These are phyloP conservation scores for Plantago ovata DNA, from an alignment of 257 asterid genomes.

Conservation along the genomic window DNA sequence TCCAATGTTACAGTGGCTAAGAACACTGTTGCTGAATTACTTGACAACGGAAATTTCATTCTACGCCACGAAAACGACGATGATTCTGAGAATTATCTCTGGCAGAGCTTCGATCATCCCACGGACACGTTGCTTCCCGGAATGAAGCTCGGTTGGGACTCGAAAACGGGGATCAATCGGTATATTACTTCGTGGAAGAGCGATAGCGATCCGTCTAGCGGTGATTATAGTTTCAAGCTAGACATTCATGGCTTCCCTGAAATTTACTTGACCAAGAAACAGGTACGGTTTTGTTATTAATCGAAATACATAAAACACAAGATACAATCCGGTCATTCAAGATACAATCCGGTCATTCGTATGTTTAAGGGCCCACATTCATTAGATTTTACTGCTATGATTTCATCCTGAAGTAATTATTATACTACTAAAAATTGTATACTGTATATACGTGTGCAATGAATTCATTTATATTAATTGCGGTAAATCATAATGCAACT, in stretches of 20 bases:
- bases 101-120: constrained; percentile 56
- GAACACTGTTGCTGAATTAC: constrained; percentile 31
- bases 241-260: constrained; percentile 64
- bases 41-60: constrained; percentile 43
- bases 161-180: constrained; percentile 50
- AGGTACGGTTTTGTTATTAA: no score
- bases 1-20: constrained; percentile 30
- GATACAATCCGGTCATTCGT: no score
- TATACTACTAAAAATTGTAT: no score
- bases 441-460: no score
- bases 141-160: constrained; percentile 94
- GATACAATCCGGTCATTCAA: no score
- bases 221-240: constrained; percentile 63
- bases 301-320: no score
- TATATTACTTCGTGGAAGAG: constrained; percentile 64
- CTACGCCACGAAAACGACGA: constrained; percentile 27
- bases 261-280: constrained; percentile 20
- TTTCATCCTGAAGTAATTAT: no score
- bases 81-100: constrained; percentile 19
- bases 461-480: no score
- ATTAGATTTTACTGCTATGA: no score
- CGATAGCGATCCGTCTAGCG: constrained; percentile 61
- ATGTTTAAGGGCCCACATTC: no score
- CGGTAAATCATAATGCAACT: no score
- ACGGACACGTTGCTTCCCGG: constrained; percentile 73